Conservation (phyloP, 768 basidiomycete species). For the Pholiota conissans region DNA sequence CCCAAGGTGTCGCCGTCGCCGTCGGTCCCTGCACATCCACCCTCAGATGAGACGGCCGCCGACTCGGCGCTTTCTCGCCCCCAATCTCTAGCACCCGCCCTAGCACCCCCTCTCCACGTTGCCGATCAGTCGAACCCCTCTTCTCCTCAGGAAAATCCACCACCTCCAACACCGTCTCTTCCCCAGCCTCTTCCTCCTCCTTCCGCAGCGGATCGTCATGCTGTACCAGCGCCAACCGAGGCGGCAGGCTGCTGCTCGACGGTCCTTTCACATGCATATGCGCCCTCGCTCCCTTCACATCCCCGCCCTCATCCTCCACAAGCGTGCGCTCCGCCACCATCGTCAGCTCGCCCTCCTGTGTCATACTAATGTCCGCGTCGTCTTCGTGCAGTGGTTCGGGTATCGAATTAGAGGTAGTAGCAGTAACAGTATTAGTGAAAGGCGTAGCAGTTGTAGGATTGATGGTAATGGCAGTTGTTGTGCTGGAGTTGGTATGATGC, state of each 20-base stretch:
- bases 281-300: conserved; percentile 7
- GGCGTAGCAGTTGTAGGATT: neutral
- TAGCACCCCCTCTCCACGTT: conserved; percentile 3
- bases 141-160: neutral
- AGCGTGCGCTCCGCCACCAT: conserved; percentile 26
- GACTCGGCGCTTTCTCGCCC: conserved; percentile 24
- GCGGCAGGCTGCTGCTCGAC: conserved; percentile 16
- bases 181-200: conserved; percentile 8
- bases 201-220: conserved; percentile 16
- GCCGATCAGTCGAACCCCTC: neutral
- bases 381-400: neutral
- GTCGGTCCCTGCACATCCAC: conserved; percentile 41
- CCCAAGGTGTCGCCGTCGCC: conserved; percentile 69
- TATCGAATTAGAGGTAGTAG: neutral
- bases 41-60: conserved; percentile 45
- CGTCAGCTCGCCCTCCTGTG: conserved; percentile 15
- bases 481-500: neutral
- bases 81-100: conserved; percentile 6
- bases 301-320: conserved; percentile 21
- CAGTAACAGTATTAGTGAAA: neutral
- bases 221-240: neutral
- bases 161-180: neutral
- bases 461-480: neutral
- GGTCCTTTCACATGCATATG: conserved; percentile 15
- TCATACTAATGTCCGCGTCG: conserved; percentile 10